These are phyloP conservation scores for Blumeriella jaapii DNA, from an alignment of 2,329 filamentous ascomycete genomes.

Conservation along the genomic window DNA sequence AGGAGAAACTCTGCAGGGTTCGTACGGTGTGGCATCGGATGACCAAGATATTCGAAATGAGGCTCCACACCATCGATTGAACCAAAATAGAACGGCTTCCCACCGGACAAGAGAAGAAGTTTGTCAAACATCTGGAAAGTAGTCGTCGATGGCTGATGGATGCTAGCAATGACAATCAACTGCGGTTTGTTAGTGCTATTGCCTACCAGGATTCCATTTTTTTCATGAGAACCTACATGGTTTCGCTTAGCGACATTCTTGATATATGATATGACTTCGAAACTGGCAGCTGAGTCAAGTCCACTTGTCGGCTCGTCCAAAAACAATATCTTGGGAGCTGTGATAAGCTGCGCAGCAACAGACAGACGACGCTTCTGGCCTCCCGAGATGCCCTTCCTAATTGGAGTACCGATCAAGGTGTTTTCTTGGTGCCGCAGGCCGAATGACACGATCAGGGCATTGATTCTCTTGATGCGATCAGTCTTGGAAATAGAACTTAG, in stretches of 20 bases:
- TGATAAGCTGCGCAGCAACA: conserved; percentile 72
- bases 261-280: conserved; percentile 61
- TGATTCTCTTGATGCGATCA: conserved; percentile 51
- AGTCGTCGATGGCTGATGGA: conserved; percentile 73
- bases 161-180: conserved; percentile 70
- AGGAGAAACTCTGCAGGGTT: conserved; percentile 76
- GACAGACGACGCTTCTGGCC: conserved; percentile 75
- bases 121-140: conserved; percentile 77
- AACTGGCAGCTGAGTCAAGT: conserved; percentile 52
- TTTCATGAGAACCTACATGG: conserved; percentile 53
- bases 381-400: conserved; percentile 72
- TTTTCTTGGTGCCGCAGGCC: conserved; percentile 59
- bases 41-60: conserved; percentile 53
- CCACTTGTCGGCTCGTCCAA: conserved; percentile 83
- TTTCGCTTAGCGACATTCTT: conserved; percentile 19
- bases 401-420: conserved; percentile 68
- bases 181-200: conserved; percentile 23
- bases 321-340: conserved; percentile 69
- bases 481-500: conserved; percentile 32
- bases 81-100: conserved; percentile 64
- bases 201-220: conserved; percentile 72
- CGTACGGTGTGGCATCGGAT: conserved; percentile 53
- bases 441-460: conserved; percentile 58
- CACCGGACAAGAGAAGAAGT: conserved; percentile 59
- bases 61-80: conserved; percentile 41